Evolutionary conservation across 129 eudicot species (phyloP).

Genomic region (Heracleum sosnowskyi): DNA sequence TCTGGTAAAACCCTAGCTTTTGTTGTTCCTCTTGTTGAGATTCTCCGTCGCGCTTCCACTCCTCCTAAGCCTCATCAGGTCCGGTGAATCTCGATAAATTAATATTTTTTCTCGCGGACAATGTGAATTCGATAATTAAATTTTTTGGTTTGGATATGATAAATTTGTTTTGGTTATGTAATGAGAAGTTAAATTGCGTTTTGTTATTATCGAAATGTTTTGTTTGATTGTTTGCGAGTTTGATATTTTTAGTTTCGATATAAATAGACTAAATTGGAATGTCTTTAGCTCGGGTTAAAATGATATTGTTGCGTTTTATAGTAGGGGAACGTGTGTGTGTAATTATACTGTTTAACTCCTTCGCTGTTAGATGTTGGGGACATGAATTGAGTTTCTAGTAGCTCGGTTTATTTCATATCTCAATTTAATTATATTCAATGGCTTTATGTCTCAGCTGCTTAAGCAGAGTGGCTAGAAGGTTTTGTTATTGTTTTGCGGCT

Average conservation of each 20-base stretch:
- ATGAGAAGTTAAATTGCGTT: not conserved
- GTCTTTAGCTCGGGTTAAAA: not conserved
- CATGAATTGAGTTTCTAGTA: not conserved
- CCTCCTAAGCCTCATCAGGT: conserved; percentile 79
- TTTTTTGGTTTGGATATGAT: too few species aligned
- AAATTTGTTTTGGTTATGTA: too few species aligned
- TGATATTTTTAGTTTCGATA: not conserved
- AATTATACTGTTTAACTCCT: too few species aligned
- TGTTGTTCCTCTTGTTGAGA: conserved; percentile 81
- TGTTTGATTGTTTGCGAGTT: too few species aligned
- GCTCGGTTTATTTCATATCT: not conserved
- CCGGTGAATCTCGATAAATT: not conserved
- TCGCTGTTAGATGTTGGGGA: not conserved
- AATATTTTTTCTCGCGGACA: not conserved
- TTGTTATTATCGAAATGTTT: not conserved
- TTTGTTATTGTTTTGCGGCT: not conserved
- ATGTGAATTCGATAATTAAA: not conserved
- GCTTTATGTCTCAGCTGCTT: not conserved
- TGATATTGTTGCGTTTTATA: not conserved
- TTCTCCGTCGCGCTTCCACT: conserved; percentile 65
- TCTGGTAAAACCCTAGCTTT: conserved; percentile 98
- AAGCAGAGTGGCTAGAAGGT: not conserved
- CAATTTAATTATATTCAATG: not conserved
- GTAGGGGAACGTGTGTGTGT: not conserved
- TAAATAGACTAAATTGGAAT: not conserved